phyloP scores from a whole-genome alignment of 2,329 filamentous ascomycete genomes.

The Didymella keratinophila region DNA sequence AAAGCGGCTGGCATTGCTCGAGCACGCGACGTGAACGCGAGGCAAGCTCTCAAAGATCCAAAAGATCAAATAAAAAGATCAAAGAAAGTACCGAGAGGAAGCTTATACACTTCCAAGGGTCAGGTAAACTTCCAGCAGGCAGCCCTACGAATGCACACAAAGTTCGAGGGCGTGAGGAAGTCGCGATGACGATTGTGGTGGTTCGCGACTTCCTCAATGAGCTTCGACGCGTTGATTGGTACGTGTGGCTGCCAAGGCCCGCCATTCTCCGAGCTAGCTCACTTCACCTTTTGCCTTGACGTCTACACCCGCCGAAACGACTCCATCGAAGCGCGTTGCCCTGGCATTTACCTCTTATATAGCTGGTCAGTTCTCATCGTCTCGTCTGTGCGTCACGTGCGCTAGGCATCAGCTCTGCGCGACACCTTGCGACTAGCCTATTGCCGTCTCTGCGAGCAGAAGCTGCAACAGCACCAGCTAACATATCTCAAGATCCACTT shows the following conservation, averaged over 20 bases:
- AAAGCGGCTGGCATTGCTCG: conserved; percentile 48
- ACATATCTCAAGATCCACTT: conserved; percentile 23
- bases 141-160: conserved; percentile 25
- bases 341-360: conserved; percentile 33
- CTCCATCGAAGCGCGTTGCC: conserved; percentile 41
- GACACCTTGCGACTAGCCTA: conserved; percentile 17
- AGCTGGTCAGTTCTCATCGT: conserved; percentile 29
- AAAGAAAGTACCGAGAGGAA: conserved; percentile 3
- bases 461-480: conserved; percentile 32
- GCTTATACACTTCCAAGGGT: conserved; percentile 4
- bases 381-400: conserved; percentile 33
- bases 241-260: conserved; percentile 14
- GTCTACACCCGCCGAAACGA: conserved; percentile 33
- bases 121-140: conserved; percentile 20
- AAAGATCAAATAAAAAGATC: conserved; percentile 20
- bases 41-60: conserved; percentile 5
- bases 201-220: too few species aligned
- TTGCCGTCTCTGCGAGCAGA: conserved; percentile 29
- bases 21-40: conserved; percentile 41
- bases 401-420: conserved; percentile 23
- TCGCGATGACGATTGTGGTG: conserved; percentile 18
- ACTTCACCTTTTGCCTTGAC: conserved; percentile 37
- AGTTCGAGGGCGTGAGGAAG: conserved; percentile 22
- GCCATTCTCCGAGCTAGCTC: conserved; percentile 16
- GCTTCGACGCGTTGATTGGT: conserved; percentile 37